Base-by-base conservation (phyloP, 139 green algal species). In the Picochlorum sp. region DNA sequence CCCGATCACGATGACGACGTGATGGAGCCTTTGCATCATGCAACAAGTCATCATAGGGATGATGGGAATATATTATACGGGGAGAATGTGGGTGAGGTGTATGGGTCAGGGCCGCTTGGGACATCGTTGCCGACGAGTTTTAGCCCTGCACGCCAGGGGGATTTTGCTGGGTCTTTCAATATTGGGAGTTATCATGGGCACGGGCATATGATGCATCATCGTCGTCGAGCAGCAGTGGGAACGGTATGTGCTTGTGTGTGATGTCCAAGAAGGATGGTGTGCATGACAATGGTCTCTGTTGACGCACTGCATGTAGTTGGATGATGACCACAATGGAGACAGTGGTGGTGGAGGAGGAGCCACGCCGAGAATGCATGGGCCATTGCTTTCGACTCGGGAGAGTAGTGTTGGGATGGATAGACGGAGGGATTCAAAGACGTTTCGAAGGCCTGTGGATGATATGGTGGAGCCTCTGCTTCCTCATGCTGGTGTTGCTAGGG, bases 151-250 rank as follows among this genome's bases (percentile, higher is more conserved):
- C 18, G 7, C 47, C 47, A 54, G 47, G 18, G n/a, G 11, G 47
- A 54, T 54, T 54, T 8, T 20, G 47, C n/a, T 21, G 16, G 47
- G 47, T 20, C 18, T 54, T 20, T 26, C 6, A 20, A 54, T 13
- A 54, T 26, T 26, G 47, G 18, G 16, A 21, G 16, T 54, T 54
- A 54, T 54, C 58, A 65, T 65, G 58, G 58, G 21, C 21, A 57
- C 2, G 58, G 58, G 21, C 23, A 65, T 31, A 28, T 65, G 13
- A 65, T 65, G 58, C 58, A 31, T 52, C 15, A 28, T 52, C 18
- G 58, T 18, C 57, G 23, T 9, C n/a, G 21, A 18, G 23, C 6
- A 59, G 21, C 10, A 28, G 8, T 34, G 28, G 28, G 28, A 59
- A 20, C 7, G 21, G 47, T 54, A 26, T 54, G n/a, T 54, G 47